Conservation (phyloP, 129 eudicot species). For the Helianthus annuus region HanXRQr2.0-SUNRISE NC_035442.2:170501077-170501576, state of each 20-base stretch:
- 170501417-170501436: constrained; percentile 40
- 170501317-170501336: constrained; percentile 78
- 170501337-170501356: constrained; percentile 69
- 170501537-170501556: too few species aligned
- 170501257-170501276: constrained; percentile 1
- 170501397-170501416: constrained; percentile 43
- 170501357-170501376: constrained; percentile 51
- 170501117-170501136: too few species aligned
- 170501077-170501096: too few species aligned
- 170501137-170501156: too few species aligned
- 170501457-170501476: too few species aligned
- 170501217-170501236: constrained; percentile 33
- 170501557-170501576: too few species aligned
- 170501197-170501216: constrained; percentile 9
- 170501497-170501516: too few species aligned
- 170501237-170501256: constrained; percentile 17
- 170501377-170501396: constrained; percentile 54
- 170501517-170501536: too few species aligned
- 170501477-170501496: too few species aligned
- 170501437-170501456: not conserved
- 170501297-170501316: constrained; percentile 71
- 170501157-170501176: too few species aligned
- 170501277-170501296: constrained; percentile 22
- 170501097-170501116: too few species aligned
- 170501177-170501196: not conserved